These are phyloP conservation scores for Teratosphaeriaceae sp. DNA, from an alignment of 2,329 filamentous ascomycete genomes.

Conservation along the genomic window DNA sequence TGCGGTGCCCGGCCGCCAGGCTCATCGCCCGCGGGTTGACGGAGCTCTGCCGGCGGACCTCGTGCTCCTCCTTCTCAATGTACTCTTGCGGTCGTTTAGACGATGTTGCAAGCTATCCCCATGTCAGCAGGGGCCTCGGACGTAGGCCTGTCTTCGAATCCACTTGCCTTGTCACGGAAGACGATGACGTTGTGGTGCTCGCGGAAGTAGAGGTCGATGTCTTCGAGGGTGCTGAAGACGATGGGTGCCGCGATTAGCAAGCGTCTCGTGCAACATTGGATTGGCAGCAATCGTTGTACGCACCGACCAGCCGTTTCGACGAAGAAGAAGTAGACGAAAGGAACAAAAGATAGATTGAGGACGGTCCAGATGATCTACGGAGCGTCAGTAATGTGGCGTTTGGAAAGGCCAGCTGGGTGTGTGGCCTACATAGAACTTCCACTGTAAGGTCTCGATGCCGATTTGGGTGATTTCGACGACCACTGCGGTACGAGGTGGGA, in stretches of 20 bases:
- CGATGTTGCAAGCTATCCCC: slow-evolving; percentile 33
- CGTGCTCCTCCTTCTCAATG: slow-evolving; percentile 40
- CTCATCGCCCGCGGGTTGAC: slow-evolving; percentile 22
- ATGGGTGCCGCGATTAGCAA: no score
- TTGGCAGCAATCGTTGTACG: no score
- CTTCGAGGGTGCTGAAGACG: slow-evolving; percentile 28
- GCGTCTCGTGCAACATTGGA: no score
- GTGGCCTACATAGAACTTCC: slow-evolving; percentile 25
- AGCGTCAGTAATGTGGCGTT: slow-evolving; percentile 44
- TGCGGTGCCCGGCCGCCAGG: slow-evolving; percentile 8
- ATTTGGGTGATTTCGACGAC: slow-evolving; percentile 29
- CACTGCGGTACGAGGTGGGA: no score
- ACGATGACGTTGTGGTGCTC: slow-evolving; percentile 5
- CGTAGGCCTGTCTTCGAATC: no score
- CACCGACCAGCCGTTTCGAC: slow-evolving; percentile 26
- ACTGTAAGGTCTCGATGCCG: slow-evolving; percentile 24
- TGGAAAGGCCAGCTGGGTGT: slow-evolving; percentile 6
- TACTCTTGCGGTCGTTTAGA: slow-evolving; percentile 41
- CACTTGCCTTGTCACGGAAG: slow-evolving; percentile 4
- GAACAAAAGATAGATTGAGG: slow-evolving; percentile 45
- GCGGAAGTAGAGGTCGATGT: slow-evolving; percentile 26
- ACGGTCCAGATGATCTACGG: slow-evolving; percentile 40
- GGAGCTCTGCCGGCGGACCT: slow-evolving; percentile 29
- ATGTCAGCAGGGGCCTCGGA: no score
- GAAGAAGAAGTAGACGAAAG: slow-evolving; percentile 37